phyloP scores from a whole-genome alignment of 2,329 filamentous ascomycete genomes.

The Lasiodiplodia sp. region DNA sequence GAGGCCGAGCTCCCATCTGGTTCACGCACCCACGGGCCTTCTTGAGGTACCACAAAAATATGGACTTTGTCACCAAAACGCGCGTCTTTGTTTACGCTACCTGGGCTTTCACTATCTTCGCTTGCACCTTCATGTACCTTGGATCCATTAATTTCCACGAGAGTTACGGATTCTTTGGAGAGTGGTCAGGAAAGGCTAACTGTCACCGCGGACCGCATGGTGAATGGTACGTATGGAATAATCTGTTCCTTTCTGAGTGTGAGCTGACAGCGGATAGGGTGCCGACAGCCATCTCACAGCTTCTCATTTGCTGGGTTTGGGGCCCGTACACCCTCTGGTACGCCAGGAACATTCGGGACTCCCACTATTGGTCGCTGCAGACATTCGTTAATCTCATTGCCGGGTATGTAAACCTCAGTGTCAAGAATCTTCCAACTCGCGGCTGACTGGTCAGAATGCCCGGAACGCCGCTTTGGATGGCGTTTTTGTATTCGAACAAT shows the following conservation, averaged over 20 bases:
- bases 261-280: constrained; percentile 51
- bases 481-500: constrained; percentile 61
- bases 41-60: background rate
- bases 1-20: background rate
- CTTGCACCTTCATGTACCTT: constrained; percentile 7
- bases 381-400: constrained; percentile 61
- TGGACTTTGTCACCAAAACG: constrained; percentile 17
- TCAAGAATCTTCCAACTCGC: background rate
- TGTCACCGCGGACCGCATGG: constrained; percentile 24
- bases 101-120: background rate
- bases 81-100: background rate
- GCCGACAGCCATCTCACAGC: constrained; percentile 70
- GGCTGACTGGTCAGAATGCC: constrained; percentile 57
- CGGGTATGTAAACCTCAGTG: constrained; percentile 40
- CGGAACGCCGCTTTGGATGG: constrained; percentile 72
- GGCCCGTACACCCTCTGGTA: constrained; percentile 69
- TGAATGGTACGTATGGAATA: constrained; percentile 15
- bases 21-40: constrained; percentile 7
- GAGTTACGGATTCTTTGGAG: constrained; percentile 20
- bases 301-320: constrained; percentile 68
- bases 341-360: constrained; percentile 67
- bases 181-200: constrained; percentile 18
- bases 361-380: constrained; percentile 71
- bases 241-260: background rate
- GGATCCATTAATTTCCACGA: constrained; percentile 26